Conservation (phyloP, 2,329 filamentous ascomycete species). For the Curvularia spicifera region DNA sequence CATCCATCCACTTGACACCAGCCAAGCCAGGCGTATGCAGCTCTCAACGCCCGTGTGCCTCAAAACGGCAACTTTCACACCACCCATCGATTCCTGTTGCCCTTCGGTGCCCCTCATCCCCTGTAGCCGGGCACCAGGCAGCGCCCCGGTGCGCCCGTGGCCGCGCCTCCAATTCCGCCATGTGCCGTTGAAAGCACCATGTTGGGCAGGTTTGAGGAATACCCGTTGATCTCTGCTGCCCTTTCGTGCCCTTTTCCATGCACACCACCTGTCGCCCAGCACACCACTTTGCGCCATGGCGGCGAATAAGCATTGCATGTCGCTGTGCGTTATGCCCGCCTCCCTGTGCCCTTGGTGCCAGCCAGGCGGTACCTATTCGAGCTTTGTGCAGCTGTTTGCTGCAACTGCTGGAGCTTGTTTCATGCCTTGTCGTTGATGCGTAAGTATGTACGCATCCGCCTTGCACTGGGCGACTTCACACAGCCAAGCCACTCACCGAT, state of each 20-base stretch:
- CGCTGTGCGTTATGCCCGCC: not conserved
- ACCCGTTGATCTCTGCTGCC: not conserved
- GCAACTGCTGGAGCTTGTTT: not conserved
- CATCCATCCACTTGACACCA: not conserved
- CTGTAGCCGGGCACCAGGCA: not conserved
- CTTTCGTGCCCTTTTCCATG: slow-evolving; percentile 4
- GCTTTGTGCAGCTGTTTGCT: not conserved
- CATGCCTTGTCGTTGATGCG: not conserved
- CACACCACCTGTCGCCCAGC: not conserved
- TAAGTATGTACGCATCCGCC: not conserved
- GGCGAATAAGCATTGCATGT: slow-evolving; percentile 1
- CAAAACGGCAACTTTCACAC: slow-evolving; percentile 3
- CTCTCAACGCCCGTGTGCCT: not conserved
- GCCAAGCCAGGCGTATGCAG: not conserved
- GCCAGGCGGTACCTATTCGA: not conserved
- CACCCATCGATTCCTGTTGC: slow-evolving; percentile 3
- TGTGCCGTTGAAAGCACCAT: not conserved
- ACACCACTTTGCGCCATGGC: not conserved
- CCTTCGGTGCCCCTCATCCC: slow-evolving; percentile 3
- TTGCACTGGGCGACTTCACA: not conserved
- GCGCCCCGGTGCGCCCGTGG: not conserved
- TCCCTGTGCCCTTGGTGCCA: slow-evolving; percentile 4
- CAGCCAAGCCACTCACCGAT: not conserved
- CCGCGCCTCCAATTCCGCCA: not conserved
- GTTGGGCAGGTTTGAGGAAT: not conserved